Conservation (phyloP, 2,329 filamentous ascomycete genomes). For the Calonectria crousiana region DNA sequence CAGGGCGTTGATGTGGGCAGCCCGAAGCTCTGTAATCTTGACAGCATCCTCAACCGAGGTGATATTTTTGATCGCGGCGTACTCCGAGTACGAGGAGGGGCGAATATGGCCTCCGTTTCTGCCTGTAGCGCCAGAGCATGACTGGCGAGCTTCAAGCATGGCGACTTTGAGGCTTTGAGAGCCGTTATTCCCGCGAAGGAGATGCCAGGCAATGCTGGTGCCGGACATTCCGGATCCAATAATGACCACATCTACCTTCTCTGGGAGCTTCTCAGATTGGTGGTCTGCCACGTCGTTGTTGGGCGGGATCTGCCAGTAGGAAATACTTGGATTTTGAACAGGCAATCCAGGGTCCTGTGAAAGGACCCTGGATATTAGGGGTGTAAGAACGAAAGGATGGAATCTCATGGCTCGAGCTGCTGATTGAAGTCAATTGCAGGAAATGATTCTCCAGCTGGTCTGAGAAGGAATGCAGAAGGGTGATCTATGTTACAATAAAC, state of each 20-base stretch:
- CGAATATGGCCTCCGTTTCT: conserved; percentile 18
- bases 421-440: not conserved
- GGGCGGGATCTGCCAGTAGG: conserved; percentile 11
- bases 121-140: conserved; percentile 11
- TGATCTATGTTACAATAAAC: no score
- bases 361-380: not conserved
- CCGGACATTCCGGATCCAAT: conserved; percentile 18
- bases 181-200: not conserved
- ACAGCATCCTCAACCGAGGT: not conserved
- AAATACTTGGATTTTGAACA: conserved; percentile 9
- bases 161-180: not conserved
- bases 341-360: conserved; percentile 12
- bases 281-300: conserved; percentile 8
- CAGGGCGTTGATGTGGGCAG: conserved; percentile 6
- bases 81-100: conserved; percentile 11
- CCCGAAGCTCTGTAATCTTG: conserved; percentile 9
- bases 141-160: conserved; percentile 11
- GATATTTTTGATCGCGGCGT: not conserved
- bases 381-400: not conserved
- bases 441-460: no score
- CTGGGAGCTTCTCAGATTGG: conserved; percentile 4
- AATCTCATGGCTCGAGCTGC: not conserved
- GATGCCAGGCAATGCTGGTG: conserved; percentile 14
- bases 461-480: not conserved
- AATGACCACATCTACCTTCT: conserved; percentile 10